Evolutionary conservation across 208 protist species (phyloP), one percentile per base, ranked within the genome.

Genomic region (Acanthamoeba healyi): DNA sequence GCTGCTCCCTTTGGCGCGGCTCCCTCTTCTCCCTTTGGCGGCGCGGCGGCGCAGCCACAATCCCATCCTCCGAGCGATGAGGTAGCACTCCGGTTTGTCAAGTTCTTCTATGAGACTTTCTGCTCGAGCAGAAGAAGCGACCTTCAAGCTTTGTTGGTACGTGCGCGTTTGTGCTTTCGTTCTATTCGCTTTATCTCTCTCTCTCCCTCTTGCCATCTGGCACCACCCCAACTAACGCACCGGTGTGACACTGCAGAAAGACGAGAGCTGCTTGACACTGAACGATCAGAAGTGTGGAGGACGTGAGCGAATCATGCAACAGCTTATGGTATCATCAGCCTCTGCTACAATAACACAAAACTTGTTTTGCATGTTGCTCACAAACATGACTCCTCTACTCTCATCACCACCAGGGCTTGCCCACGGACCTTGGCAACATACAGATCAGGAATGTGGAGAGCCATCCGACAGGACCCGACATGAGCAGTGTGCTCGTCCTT

Each of bases 51-150:
- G 0, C 32, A 32, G 58, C 36, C 82, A 61, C 54, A 2, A 36
- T 54, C 49, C 17, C 46, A 70, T 10, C 54, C 82, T 7, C 22
- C 79, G 24, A 34, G 22, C 49, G 54, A 42, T 32, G 58, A 42
- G 6, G 82, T 90, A n/a, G 82, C 54, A 26, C n/a, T 10, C 22
- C 54, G 46, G 38, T 90, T 90, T 46, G 54, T 90, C 24, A 42
- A 63, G 54, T 90, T 72, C 38, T 90, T 70, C 38, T 90, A 72
- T 24, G 82, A 90, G 40, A 40, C 32, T 36, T 90, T 90, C 58
- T 90, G 6, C 38, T 90, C 82, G 9, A 24, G 2, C 54, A 42
- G 58, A 72, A 36, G 82, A 72, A 49, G 36, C 58, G 54, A 90
- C 6, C 32, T 90, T 3, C 32, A 38, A 70, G 54, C 10, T 90